Evolutionary conservation across 495 filamentous ascomycete genomes (phyloP), one percentile per base, ranked within the genome.

Genomic region (Podospora comata): DNA sequence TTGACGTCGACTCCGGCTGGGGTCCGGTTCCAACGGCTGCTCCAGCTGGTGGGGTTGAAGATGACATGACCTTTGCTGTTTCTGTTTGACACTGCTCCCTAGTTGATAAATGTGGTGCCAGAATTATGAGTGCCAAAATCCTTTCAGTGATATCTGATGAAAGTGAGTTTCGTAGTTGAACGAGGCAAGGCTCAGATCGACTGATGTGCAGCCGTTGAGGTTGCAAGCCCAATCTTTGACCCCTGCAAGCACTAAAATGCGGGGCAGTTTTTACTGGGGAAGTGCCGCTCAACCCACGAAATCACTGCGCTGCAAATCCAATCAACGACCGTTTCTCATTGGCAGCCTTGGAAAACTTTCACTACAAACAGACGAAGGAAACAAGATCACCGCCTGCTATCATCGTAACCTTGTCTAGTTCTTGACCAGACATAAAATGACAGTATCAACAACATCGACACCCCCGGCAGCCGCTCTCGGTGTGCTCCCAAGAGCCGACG

Each of bases 401-500:
- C 58, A 61, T 48, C 39, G 23, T 23, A 11, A 48, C 39, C 39
- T 27, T 53, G n/a, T 63, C 32, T 65, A 55, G 5, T 23, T 11
- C 6, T 26, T 26, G 32, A 44, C n/a, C n/a, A 61, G 27, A 62
- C 26, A n/a, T 15, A 79, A 68, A 48, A 87, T 85, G 84, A 76
- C 80, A 1, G 73, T 73, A 32, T 76, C 76, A 54, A 72, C 79
- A 62, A 78, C 79, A 32, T 76, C 76, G 44, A 72, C 79, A 62
- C 78, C 79, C 61, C 84, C 84, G 56, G 79, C 83, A 62, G 84
- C 80, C 15, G 67, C 79, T 5, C 72, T 89, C 5, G 85, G 83
- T 11, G 83, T 85, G 70, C 87, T 97, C 5, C 79, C 84, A 65
- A 90, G 90, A 54, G 84, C 93, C 32, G 93, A 97, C 77, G 95